These are phyloP conservation scores for Amanita thiersii DNA, from an alignment of 768 basidiomycete species.

Conservation along the genomic window DNA sequence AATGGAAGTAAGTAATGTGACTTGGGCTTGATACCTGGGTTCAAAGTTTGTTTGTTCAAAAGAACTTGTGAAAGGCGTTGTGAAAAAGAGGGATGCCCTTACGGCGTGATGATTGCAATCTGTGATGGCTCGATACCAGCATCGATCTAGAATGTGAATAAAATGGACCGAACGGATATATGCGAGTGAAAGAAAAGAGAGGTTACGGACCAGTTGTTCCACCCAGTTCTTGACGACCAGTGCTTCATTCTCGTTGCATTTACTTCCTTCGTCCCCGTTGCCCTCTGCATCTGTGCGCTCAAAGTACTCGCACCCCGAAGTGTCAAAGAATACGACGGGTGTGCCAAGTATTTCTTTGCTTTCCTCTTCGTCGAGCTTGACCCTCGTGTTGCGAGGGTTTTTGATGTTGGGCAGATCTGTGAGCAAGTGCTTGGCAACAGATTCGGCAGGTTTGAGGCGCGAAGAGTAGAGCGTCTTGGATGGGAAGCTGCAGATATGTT, in stretches of 20 bases:
- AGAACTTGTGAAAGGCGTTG: background rate
- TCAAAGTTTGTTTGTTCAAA: background rate
- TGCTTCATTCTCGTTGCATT: slow-evolving; percentile 93
- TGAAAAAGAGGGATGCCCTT: no score
- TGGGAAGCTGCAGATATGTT: slow-evolving; percentile 78
- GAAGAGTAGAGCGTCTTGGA: slow-evolving; percentile 74
- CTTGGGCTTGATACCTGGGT: slow-evolving; percentile 87
- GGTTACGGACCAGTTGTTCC: slow-evolving; percentile 51
- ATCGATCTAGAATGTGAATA: background rate
- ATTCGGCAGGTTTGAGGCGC: slow-evolving; percentile 58
- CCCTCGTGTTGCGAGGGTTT: slow-evolving; percentile 19
- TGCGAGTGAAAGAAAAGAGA: background rate
- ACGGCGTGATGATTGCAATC: slow-evolving; percentile 73
- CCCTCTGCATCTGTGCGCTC: slow-evolving; percentile 59
- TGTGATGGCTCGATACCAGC: slow-evolving; percentile 34
- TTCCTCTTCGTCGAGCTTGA: slow-evolving; percentile 41
- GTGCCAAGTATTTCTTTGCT: slow-evolving; percentile 63
- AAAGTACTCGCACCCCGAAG: slow-evolving; percentile 88
- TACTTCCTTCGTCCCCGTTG: slow-evolving; percentile 81
- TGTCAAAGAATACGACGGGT: slow-evolving; percentile 91
- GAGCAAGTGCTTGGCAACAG: slow-evolving; percentile 70
- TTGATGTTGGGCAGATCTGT: slow-evolving; percentile 52
- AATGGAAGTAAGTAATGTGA: slow-evolving; percentile 71
- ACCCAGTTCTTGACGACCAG: slow-evolving; percentile 80
- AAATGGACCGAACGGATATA: no score